Conservation (phyloP, 139 green algal species). For the Zygnema cylindricum region DNA sequence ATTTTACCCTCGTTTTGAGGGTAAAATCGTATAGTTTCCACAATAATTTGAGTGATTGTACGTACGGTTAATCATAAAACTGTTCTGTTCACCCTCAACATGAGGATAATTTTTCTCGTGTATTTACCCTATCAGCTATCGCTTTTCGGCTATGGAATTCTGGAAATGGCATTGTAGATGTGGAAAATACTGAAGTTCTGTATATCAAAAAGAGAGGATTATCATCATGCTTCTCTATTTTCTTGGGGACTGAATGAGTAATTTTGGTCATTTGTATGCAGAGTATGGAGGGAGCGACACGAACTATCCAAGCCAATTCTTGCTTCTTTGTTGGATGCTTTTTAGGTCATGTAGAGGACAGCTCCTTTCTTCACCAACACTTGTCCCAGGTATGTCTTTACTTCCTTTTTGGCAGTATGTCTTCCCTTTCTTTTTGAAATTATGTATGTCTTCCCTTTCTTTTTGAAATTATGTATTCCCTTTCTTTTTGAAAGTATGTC, state of each 20-base stretch:
- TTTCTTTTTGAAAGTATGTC: not conserved
- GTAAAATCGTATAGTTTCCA: too few relatives aligned
- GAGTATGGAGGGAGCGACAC: not conserved
- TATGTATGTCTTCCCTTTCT: not conserved
- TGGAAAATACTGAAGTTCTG: too few relatives aligned
- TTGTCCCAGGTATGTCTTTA: not conserved
- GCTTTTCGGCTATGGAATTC: too few relatives aligned
- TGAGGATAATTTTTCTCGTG: too few relatives aligned
- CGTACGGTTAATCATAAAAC: too few relatives aligned
- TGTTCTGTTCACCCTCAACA: too few relatives aligned
- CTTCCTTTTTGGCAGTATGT: not conserved
- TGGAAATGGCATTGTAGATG: not conserved
- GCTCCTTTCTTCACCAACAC: not conserved
- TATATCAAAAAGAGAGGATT: too few relatives aligned
- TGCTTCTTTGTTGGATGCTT: conserved; percentile 2
- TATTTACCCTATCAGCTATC: too few relatives aligned
- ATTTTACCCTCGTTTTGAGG: too few relatives aligned
- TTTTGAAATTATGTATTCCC: not conserved
- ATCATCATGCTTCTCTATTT: too few relatives aligned
- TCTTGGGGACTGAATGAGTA: not conserved
- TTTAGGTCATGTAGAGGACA: not conserved
- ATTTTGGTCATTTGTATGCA: not conserved
- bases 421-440: not conserved
- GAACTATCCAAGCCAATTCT: not conserved
- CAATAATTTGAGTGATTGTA: too few relatives aligned